A percentile compares a stretch with the other conserved stretches of the same genome.
Conservation (phyloP, 148 eudicot species). For the Amaranthus cruentus region DNA sequence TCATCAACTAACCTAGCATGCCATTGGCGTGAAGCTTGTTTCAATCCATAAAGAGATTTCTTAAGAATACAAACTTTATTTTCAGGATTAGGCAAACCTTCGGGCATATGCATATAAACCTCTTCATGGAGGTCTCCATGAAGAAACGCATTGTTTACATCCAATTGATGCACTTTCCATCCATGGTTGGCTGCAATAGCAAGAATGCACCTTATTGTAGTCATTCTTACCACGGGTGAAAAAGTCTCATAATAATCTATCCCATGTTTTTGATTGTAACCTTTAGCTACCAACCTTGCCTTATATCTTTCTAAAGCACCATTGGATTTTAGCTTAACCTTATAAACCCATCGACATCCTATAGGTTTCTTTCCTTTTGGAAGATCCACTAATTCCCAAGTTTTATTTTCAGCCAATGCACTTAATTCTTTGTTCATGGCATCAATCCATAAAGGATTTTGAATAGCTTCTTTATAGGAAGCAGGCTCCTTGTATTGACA, state of each 20-base stretch:
- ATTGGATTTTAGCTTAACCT: neutral
- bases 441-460: neutral
- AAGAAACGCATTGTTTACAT: too few species aligned
- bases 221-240: neutral
- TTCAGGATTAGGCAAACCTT: neutral
- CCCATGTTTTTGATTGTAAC: neutral
- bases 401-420: neutral
- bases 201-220: neutral
- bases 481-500: neutral
- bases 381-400: neutral
- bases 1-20: too few species aligned
- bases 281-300: neutral
- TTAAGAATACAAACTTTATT: neutral
- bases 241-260: neutral
- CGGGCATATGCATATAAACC: neutral
- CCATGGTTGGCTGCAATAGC: neutral
- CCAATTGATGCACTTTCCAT: neutral
- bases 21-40: too few species aligned
- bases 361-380: neutral
- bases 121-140: constrained; percentile 1
- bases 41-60: constrained; percentile 1
- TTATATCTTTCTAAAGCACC: neutral
- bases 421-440: constrained; percentile 4
- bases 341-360: neutral
- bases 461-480: neutral